Evolutionary conservation across 805 yeast species (phyloP), one percentile per base, ranked within the genome.

Genomic region (Soucietia sequanensis): DNA sequence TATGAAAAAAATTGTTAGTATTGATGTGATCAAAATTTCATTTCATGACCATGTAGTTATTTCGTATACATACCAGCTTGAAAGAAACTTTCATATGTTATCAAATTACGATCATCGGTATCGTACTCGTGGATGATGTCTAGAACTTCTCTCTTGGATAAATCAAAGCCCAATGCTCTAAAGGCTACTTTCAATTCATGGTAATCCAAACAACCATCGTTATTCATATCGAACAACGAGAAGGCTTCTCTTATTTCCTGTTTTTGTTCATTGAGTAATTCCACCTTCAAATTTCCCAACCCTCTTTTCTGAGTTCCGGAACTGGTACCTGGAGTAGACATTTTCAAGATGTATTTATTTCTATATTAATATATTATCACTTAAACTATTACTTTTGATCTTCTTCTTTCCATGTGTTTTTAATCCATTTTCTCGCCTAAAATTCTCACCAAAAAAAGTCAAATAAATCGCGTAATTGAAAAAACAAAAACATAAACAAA

Each of bases 181-280:
- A 93, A 78, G 0, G 99, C 97, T 13, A 89, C 96, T 60, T 88
- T 90, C 44, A 88, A 68, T 50, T 91, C 98, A 52, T 93, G 98
- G 58, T 85, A 91, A 51, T 93, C 97, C 33, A 93, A 70, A 45
- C 72, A 75, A 3, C 96, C 95, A 57, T 93, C 98, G 40, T 78
- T 80, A 60, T 93, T 88, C 84, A 87, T 81, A 54, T 93, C 99
- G 59, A 93, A 93, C 21, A 91, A 68, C 32, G 82, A 76, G 55
- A 91, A 91, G 18, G 97, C 97, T 54, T 90, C 97, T 41, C 88
- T 72, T 46, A 90, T 87, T 55, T 91, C 96, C 52, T 85, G 93
- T 46, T 83, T 84, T 56, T 89, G 95, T 50, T 89, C 96, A 37
- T 85, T 87, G 40, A 86, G 65, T 27, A 89, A 68, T 48, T 87